These are phyloP conservation scores for Psilocybe sp. DNA, from an alignment of 768 basidiomycete genomes.

Conservation along the genomic window DNA sequence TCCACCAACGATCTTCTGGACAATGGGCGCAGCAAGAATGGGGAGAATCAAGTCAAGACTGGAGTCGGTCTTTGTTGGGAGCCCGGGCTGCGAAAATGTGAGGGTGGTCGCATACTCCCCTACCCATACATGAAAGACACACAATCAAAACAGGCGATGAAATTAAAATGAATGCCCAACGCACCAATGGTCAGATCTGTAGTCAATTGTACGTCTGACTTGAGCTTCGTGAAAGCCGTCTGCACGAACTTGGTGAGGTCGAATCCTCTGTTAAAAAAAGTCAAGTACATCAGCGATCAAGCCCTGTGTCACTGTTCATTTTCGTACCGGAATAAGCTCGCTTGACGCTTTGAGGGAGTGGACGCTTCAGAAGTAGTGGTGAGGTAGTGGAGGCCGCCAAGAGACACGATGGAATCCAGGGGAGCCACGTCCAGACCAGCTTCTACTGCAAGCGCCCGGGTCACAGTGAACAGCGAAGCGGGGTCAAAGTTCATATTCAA, in stretches of 20 bases:
- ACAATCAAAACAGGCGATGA: not conserved
- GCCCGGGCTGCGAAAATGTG: conserved; percentile 52
- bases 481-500: conserved; percentile 71
- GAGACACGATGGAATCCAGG: conserved; percentile 60
- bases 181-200: conserved; percentile 58
- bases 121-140: conserved; percentile 20
- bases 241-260: conserved; percentile 61
- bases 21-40: conserved; percentile 69
- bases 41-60: conserved; percentile 65
- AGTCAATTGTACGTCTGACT: conserved; percentile 56
- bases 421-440: conserved; percentile 60
- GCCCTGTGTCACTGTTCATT: too few relatives aligned
- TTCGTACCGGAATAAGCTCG: not conserved
- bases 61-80: conserved; percentile 60
- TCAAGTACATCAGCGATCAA: not conserved
- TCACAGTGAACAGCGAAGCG: conserved; percentile 64
- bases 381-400: conserved; percentile 68
- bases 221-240: conserved; percentile 61
- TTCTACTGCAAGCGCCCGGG: conserved; percentile 61
- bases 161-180: not conserved
- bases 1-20: conserved; percentile 64
- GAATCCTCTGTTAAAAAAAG: conserved; percentile 45
- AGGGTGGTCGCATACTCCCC: conserved; percentile 65
- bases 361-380: conserved; percentile 28
- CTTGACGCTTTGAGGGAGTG: conserved; percentile 30